Conservation (phyloP, 148 eudicot species). For the Chenopodium suecicum region DNA sequence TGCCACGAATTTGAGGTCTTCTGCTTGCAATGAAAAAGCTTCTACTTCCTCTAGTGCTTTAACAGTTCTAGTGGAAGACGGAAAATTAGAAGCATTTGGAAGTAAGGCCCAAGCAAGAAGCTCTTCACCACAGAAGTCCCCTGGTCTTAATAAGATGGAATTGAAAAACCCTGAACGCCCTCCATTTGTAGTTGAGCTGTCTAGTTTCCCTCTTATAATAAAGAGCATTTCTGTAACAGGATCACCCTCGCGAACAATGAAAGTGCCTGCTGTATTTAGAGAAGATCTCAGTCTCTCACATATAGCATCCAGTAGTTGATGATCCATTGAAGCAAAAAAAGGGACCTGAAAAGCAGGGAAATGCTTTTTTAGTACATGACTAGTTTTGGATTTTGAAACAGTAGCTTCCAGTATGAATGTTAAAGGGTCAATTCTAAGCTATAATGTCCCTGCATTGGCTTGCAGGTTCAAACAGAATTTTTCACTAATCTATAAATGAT, state of each 20-base stretch:
- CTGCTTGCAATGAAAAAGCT: conserved; percentile 64
- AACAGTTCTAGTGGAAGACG: conserved; percentile 67
- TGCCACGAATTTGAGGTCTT: conserved; percentile 73
- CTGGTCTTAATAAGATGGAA: conserved; percentile 55
- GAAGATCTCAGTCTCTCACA: conserved; percentile 79
- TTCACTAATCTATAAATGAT: neutral
- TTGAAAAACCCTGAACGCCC: conserved; percentile 71
- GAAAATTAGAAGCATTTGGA: conserved; percentile 51
- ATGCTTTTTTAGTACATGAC: neutral
- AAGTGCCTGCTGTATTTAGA: conserved; percentile 61
- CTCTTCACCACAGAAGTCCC: conserved; percentile 73
- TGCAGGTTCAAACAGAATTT: neutral
- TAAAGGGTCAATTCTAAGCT: neutral
- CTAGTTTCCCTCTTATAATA: conserved; percentile 55
- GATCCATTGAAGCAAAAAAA: conserved; percentile 82
- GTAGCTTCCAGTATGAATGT: neutral
- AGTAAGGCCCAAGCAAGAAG: conserved; percentile 70
- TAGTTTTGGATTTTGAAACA: too few species aligned
- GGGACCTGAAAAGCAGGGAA: conserved; percentile 57
- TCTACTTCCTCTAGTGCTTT: conserved; percentile 57
- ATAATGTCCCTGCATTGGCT: neutral
- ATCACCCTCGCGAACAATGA: conserved; percentile 72
- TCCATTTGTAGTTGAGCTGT: conserved; percentile 70
- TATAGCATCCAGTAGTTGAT: conserved; percentile 80
- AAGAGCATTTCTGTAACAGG: conserved; percentile 74